These are phyloP conservation scores for Xerocomus potaroensis DNA, from an alignment of 768 basidiomycete species.

Conservation along the genomic window DNA sequence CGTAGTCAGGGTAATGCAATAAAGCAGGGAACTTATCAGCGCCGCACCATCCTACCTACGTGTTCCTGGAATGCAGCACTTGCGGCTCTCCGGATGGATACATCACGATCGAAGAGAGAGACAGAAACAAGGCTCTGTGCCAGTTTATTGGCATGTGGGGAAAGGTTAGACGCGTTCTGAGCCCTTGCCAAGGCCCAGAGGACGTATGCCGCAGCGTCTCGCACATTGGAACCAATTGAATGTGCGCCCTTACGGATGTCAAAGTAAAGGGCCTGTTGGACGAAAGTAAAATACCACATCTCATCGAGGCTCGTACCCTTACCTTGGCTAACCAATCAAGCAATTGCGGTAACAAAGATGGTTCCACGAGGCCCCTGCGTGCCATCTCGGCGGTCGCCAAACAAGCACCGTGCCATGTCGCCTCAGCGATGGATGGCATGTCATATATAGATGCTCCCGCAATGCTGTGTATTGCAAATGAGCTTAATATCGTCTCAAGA, in stretches of 20 bases:
- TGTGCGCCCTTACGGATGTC: conserved; percentile 90
- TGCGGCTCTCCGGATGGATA: conserved; percentile 90
- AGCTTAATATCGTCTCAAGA: conserved; percentile 67
- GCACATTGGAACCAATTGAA: conserved; percentile 90
- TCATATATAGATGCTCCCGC: conserved; percentile 63
- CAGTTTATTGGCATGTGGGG: conserved; percentile 58
- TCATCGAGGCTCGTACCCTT: conserved; percentile 10
- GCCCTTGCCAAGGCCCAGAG: conserved; percentile 91
- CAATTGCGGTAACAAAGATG: conserved; percentile 54
- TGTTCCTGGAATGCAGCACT: conserved; percentile 98
- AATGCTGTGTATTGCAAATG: conserved; percentile 75
- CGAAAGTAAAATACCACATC: conserved; percentile 10
- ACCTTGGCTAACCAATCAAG: conserved; percentile 84
- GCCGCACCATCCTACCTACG: conserved; percentile 84
- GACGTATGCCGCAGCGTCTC: conserved; percentile 92
- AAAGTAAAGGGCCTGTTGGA: conserved; percentile 76
- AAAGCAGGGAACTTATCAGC: background rate
- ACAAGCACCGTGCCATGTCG: conserved; percentile 93
- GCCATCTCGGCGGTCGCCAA: conserved; percentile 92
- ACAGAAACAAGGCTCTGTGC: conserved; percentile 73
- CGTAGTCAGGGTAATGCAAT: conserved; percentile 13
- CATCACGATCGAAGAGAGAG: conserved; percentile 87
- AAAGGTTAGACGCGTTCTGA: conserved; percentile 54
- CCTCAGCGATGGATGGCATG: conserved; percentile 73
- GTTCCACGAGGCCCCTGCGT: conserved; percentile 67